phyloP scores from a whole-genome alignment of 2,329 filamentous ascomycete species.

The Clonostachys rosea region DNA sequence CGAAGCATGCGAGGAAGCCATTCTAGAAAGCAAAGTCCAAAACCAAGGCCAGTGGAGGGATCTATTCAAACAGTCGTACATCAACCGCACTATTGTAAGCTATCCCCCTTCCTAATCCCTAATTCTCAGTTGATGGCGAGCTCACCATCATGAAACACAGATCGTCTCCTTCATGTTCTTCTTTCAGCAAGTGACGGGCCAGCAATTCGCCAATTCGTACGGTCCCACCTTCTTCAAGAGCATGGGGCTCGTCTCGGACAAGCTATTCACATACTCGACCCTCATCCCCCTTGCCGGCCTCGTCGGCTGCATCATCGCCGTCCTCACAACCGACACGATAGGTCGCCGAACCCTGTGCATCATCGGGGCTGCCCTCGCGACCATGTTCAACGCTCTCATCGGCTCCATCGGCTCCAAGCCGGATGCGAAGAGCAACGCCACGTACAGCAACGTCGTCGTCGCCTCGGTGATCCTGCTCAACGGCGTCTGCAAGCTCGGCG shows the following conservation, averaged over 20 bases:
- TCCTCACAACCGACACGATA: slow-evolving; percentile 1
- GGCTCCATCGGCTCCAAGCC: slow-evolving; percentile 4
- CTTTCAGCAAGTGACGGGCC: slow-evolving; percentile 11
- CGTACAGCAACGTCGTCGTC: slow-evolving; percentile 4
- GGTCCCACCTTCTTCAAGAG: slow-evolving; percentile 5
- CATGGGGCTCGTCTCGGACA: slow-evolving; percentile 1
- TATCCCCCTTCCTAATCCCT: background rate
- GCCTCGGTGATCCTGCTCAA: slow-evolving; percentile 5
- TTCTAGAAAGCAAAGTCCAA: background rate
- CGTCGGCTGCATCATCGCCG: slow-evolving; percentile 5
- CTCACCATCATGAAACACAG: background rate
- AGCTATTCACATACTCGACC: slow-evolving; percentile 2
- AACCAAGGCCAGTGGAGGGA: slow-evolving; percentile 1
- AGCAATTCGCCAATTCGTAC: slow-evolving; percentile 10
- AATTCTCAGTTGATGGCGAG: background rate
- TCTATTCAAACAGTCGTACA: slow-evolving; percentile 1
- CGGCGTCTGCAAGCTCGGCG: slow-evolving; percentile 4
- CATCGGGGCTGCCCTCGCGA: slow-evolving; percentile 4
- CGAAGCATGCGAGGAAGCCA: background rate
- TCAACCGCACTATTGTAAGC: slow-evolving; percentile 2
- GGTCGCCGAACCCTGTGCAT: slow-evolving; percentile 4
- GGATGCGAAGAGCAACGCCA: slow-evolving; percentile 3
- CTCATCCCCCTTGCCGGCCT: slow-evolving; percentile 9
- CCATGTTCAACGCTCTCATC: slow-evolving; percentile 4
- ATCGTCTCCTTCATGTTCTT: slow-evolving; percentile 7